Evolutionary conservation across 495 filamentous ascomycete genomes (phyloP).

Genomic region (Oidiodendron maius): DNA sequence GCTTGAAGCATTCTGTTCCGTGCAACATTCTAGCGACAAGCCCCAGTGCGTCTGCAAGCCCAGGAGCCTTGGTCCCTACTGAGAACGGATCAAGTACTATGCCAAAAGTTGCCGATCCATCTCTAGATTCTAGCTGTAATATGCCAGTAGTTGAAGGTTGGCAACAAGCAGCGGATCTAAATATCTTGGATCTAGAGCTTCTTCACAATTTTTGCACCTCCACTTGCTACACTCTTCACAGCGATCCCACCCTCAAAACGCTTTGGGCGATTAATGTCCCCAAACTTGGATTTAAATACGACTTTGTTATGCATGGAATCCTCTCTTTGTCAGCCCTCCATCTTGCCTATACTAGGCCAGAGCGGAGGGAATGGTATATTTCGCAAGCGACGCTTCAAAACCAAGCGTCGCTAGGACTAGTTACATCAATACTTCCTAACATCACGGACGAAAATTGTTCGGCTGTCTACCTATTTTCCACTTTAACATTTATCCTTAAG

Average conservation of each 20-base stretch:
- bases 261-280: slow-evolving; percentile 32
- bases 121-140: not conserved
- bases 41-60: slow-evolving; percentile 1
- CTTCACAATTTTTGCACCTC: slow-evolving; percentile 36
- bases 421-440: slow-evolving; percentile 38
- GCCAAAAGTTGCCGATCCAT: not conserved
- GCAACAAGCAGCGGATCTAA: slow-evolving; percentile 15
- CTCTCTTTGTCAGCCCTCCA: slow-evolving; percentile 46
- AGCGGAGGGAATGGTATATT: slow-evolving; percentile 37
- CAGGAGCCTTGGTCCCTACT: not conserved
- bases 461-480: slow-evolving; percentile 46
- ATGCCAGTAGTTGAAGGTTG: not conserved
- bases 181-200: slow-evolving; percentile 33
- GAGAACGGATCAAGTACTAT: slow-evolving; percentile 1
- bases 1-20: slow-evolving; percentile 31
- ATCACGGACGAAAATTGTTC: slow-evolving; percentile 41
- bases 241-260: slow-evolving; percentile 25
- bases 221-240: slow-evolving; percentile 32
- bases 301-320: slow-evolving; percentile 51
- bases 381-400: slow-evolving; percentile 45
- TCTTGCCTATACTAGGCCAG: slow-evolving; percentile 37
- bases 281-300: slow-evolving; percentile 38
- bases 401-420: slow-evolving; percentile 39
- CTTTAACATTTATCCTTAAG: slow-evolving; percentile 41
- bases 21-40: slow-evolving; percentile 31